Evolutionary conservation across 176 grass and related monocot genomes (phyloP), one percentile per base, ranked within the genome.

Genomic region (Eragrostis nindensis): DNA sequence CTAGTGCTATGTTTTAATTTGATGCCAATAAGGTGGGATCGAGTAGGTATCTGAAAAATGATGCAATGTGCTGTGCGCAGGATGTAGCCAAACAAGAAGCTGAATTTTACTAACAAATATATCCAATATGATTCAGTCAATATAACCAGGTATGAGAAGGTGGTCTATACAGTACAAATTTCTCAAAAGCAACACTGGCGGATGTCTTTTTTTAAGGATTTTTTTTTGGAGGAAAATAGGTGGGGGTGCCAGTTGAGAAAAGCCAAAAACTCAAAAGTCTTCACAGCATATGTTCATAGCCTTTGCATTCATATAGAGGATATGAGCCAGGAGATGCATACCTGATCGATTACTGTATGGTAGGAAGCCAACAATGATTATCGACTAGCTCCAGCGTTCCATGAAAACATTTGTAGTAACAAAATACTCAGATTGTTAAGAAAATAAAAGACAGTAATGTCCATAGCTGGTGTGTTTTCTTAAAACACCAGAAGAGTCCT

Each of bases 21-120:
- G 53, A 42, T 85, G 44, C 32, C 11, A 63, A 50, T 6, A 78
- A 48, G 21, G 40, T 77, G 3, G 12, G 64, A 19, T 77, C 57
- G 25, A 10, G 41, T 11, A 47, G 17, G 66, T 17, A 40, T 40
- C 64, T 70, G 8, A 53, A 48, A 76, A 47, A 57, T 21, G 38
- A 61, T 11, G 19, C 50, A 68, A 67, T 21, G 39, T 36, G 30
- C 24, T 42, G 41, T 16, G 7, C 25, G 15, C 12, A 80, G 0
- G 1, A 38, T 39, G 22, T 39, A 47, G 25, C 6, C 66, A 52
- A 19, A 62, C 11, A 61, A n/a, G 19, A 41, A 1, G 17, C 32
- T 4, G n/a, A 71, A 43, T 5, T 54, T 73, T 18, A n/a, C n/a
- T n/a, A 24, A 24, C 42, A 66, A 0, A 65, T 47, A 64, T 43